A percentile compares a stretch with the other conserved stretches of the same genome.
phyloP scores from a whole-genome alignment of 2,329 filamentous ascomycete genomes.

The Bipolaris cookei region DNA sequence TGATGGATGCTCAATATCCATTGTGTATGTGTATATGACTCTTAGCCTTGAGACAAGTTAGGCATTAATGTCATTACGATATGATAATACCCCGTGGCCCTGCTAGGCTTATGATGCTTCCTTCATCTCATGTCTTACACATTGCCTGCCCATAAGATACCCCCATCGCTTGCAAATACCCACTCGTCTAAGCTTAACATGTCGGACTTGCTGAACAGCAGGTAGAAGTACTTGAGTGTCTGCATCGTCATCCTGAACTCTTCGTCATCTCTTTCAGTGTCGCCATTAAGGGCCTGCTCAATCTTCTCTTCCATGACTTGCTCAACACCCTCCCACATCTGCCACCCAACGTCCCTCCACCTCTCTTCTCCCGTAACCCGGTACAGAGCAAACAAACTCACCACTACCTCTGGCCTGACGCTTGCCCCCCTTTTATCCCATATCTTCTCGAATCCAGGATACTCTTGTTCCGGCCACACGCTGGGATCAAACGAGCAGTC shows the following conservation, averaged over 20 bases:
- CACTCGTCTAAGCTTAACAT: constrained; percentile 66
- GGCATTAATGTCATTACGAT: constrained; percentile 43
- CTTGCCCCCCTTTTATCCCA: constrained; percentile 65
- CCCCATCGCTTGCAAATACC: constrained; percentile 60
- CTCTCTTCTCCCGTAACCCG: constrained; percentile 69
- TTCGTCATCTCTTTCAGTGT: constrained; percentile 70
- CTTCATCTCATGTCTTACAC: neutral
- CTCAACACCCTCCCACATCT: constrained; percentile 71
- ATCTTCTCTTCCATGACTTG: constrained; percentile 20
- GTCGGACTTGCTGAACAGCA: constrained; percentile 64
- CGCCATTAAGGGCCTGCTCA: constrained; percentile 42
- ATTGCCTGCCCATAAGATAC: constrained; percentile 38
- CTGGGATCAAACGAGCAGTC: constrained; percentile 10
- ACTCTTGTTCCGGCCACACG: constrained; percentile 26
- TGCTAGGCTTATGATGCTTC: neutral
- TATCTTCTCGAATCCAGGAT: constrained; percentile 59
- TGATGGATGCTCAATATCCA: constrained; percentile 26
- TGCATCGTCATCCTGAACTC: constrained; percentile 71
- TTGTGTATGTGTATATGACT: constrained; percentile 32
- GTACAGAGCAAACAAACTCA: constrained; percentile 77
- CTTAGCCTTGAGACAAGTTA: constrained; percentile 26
- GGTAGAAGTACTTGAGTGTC: constrained; percentile 69
- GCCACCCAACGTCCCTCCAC: constrained; percentile 73
- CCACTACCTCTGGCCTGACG: constrained; percentile 71
- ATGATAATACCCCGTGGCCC: constrained; percentile 17